Evolutionary conservation across 2,329 filamentous ascomycete genomes (phyloP).

Genomic region (Fusarium clavum): DNA sequence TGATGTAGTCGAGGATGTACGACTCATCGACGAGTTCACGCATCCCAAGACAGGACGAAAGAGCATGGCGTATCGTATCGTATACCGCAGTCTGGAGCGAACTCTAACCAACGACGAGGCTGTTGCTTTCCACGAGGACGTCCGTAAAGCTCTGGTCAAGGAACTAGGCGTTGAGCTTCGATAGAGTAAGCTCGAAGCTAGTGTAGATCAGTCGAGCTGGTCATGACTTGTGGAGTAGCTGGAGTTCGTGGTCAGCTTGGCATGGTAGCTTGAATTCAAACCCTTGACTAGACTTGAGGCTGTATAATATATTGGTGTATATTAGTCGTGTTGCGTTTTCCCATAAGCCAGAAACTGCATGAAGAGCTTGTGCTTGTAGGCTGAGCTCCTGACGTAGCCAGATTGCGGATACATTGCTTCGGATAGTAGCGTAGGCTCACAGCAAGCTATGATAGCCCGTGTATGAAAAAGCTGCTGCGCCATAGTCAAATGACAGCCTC

Average conservation of each 20-base stretch:
- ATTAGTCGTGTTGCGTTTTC: conserved; percentile 24
- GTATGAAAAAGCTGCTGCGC: conserved; percentile 27
- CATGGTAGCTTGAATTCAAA: conserved; percentile 24
- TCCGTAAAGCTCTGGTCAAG: conserved; percentile 73
- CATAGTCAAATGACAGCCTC: conserved; percentile 7
- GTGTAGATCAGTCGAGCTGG: conserved; percentile 33
- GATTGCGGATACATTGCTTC: background rate
- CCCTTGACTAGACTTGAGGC: conserved; percentile 18
- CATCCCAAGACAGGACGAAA: conserved; percentile 86
- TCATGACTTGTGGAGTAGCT: conserved; percentile 38
- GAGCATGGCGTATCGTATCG: conserved; percentile 92
- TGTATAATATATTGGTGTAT: conserved; percentile 30
- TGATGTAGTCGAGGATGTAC: conserved; percentile 88
- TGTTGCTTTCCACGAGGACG: conserved; percentile 78
- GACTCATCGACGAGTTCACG: conserved; percentile 84
- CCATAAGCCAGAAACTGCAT: conserved; percentile 6
- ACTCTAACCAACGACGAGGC: conserved; percentile 88
- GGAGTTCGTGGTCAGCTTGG: conserved; percentile 31
- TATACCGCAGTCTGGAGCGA: conserved; percentile 91
- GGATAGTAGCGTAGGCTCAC: conserved; percentile 6
- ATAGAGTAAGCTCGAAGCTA: conserved; percentile 33
- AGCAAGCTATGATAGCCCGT: background rate
- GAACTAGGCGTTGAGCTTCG: conserved; percentile 78
- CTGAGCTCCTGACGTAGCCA: conserved; percentile 16
- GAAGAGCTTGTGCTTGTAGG: background rate